Evolutionary conservation across 192 early-diverging fungal genomes (phyloP).

Genomic region (Anaeromyces robustus): DNA sequence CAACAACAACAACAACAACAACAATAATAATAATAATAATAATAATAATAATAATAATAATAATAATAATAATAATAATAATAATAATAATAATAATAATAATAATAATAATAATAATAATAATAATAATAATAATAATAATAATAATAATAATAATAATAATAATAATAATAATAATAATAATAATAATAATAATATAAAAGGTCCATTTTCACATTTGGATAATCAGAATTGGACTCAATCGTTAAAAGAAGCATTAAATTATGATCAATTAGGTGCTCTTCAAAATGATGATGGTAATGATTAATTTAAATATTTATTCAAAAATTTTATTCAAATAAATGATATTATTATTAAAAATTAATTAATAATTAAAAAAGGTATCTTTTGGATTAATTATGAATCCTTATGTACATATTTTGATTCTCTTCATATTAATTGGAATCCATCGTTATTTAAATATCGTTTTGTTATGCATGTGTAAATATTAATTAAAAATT

Average conservation of each 20-base stretch:
- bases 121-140: too few relatives aligned
- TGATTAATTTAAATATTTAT: neutral
- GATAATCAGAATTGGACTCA: conserved; percentile 53
- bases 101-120: too few relatives aligned
- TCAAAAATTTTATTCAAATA: too few relatives aligned
- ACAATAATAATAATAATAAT: too few relatives aligned
- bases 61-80: too few relatives aligned
- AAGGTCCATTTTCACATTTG: conserved; percentile 49
- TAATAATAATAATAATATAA: neutral
- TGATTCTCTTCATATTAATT: conserved; percentile 78
- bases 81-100: too few relatives aligned
- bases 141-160: too few relatives aligned
- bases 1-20: too few relatives aligned
- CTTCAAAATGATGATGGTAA: conserved; percentile 56
- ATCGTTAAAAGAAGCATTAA: conserved; percentile 40
- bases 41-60: too few relatives aligned
- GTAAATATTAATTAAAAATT: conserved; percentile 28
- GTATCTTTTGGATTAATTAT: conserved; percentile 81
- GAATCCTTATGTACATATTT: conserved; percentile 62
- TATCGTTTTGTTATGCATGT: conserved; percentile 53
- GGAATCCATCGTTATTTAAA: conserved; percentile 61
- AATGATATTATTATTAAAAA: neutral
- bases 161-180: too few relatives aligned
- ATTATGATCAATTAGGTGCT: conserved; percentile 54
- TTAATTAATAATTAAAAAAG: conserved; percentile 3